Evolutionary conservation across 805 yeast species (phyloP), one percentile per base, ranked within the genome.

Genomic region (Priceomyces castillae): DNA sequence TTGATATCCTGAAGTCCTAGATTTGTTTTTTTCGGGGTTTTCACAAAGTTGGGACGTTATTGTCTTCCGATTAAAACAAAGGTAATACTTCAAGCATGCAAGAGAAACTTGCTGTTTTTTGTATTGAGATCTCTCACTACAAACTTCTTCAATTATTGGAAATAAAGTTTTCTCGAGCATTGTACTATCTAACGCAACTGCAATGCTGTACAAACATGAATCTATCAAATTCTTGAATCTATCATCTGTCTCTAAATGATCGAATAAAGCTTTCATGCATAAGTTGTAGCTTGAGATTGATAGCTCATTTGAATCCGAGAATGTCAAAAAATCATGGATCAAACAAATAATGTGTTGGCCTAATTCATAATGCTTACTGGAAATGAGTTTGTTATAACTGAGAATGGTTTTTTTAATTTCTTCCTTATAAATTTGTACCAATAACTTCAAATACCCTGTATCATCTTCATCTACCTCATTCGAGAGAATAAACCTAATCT

Each of bases 391-490:
- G n/a, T 26, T 4, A 12, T 5, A 30, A 12, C 15, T 4, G n/a
- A 18, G n/a, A 25, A 39, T 39, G 12, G 11, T 19, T 14, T 19
- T 17, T 12, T 14, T 30, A 12, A 40, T 7, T 19, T 46, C 40
- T n/a, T 30, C 31, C 31, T 28, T 28, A n/a, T 25, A 19, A 43
- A 35, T 34, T 12, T 28, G 15, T 12, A 28, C 31, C 15, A 28
- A 28, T 28, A n/a, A 12, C 15, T 28, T 28, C 31, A 28, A 28
- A n/a, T 5, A 5, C 15, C 37, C 41, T 11, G 16, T 11, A 17
- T 47, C 46, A 12, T 40, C 41, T 10, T 48, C 54, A 15, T 46
- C 42, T 41, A 46, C 51, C 22, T 52, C 52, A 18, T 36, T 50
- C 2, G 49, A 42, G 3, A 55, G 30, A 11, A 55, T 36, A 30